Evolutionary conservation across 202 grass and related monocot species (phyloP), one percentile per base, ranked within the genome.

Genomic region (Carex arenaria): DNA sequence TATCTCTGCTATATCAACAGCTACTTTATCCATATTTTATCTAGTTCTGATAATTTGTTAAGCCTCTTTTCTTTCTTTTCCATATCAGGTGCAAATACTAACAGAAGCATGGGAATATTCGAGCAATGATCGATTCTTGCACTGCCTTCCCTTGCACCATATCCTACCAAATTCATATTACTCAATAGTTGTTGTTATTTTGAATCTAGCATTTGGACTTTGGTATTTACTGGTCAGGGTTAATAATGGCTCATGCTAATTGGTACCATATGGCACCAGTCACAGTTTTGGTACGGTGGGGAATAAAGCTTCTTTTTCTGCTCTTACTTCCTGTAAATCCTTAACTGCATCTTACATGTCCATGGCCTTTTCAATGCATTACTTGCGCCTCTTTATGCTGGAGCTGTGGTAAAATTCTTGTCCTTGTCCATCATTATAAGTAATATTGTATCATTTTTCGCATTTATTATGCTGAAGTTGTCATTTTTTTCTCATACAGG

Each of bases 301-400:
- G 13, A 26, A 52, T 75, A 31, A 15, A 55, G 23, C 6, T 77
- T 57, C 14, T 32, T 59, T 56, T 55, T 77, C 30, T 19, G 17
- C 2, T 36, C 7, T 64, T 81, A 49, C 8, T 28, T 47, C 30
- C 12, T 80, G 57, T 45, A 86, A 57, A 76, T 88, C 95, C 95
- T 98, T 98, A 95, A 93, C 88, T 87, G 80, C 31, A 69, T 84
- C 80, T 67, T 95, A 98, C 95, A 98, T 89, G 95, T 98, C 3
- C 95, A 98, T 88, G 95, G 95, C 32, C 89, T 98, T 82, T 98
- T 98, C 91, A 98, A 98, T 85, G 91, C 92, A 74, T 86, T 98
- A 83, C 81, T 98, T 79, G 95, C 92, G 15, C 92, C 95, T 49
- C 91, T 98, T 67, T 98, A 98, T 85, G 92, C 95, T 22, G 95